phyloP scores from a whole-genome alignment of 2,329 filamentous ascomycete genomes.

The Pseudocercospora fijiensis region DNA sequence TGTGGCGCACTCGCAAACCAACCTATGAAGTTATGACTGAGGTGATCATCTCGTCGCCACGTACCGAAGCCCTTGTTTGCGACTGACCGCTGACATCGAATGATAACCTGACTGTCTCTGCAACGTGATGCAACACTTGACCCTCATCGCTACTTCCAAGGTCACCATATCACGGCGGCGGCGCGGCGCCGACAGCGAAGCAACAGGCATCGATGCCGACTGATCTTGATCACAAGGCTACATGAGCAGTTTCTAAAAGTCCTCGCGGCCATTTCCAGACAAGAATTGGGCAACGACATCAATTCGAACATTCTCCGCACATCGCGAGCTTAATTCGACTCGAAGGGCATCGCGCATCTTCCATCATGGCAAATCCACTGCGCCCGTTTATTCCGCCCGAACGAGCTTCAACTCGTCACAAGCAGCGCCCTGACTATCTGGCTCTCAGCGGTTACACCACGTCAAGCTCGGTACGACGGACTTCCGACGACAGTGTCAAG shows the following conservation, averaged over 20 bases:
- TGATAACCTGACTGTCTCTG: not conserved
- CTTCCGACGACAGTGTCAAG: not conserved
- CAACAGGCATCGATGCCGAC: not conserved
- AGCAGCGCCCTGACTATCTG: not conserved
- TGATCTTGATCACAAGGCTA: not conserved
- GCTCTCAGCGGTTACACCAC: not conserved
- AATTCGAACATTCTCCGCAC: not conserved
- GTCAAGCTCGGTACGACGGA: not conserved
- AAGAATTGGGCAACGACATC: not conserved
- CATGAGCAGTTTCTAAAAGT: not conserved
- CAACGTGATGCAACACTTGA: not conserved
- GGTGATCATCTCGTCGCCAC: too few relatives aligned
- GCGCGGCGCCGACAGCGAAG: not conserved
- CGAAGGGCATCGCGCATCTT: not conserved
- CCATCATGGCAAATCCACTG: not conserved
- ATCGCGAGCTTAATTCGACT: not conserved
- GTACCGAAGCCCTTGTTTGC: too few relatives aligned
- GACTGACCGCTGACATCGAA: not conserved
- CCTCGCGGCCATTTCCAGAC: not conserved
- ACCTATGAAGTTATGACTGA: not conserved
- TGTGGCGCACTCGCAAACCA: not conserved
- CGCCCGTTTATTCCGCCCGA: constrained; percentile 2
- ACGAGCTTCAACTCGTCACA: not conserved
- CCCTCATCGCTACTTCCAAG: not conserved
- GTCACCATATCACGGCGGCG: too few relatives aligned